Base-by-base conservation (phyloP, 306 rosid genomes). In the Cicer cuneatum region DNA sequence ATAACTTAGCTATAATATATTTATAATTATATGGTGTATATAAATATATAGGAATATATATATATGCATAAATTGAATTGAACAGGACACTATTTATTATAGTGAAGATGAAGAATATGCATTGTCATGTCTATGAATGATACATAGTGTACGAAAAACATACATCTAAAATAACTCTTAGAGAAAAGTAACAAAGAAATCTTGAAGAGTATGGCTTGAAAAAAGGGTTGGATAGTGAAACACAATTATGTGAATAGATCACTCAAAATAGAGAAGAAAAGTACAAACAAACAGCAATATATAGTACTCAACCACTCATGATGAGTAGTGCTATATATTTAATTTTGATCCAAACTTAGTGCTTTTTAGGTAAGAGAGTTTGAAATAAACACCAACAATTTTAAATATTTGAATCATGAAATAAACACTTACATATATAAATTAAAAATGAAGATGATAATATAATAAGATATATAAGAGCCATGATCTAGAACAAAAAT, bases 241-340 rank as follows among this genome's bases (percentile, higher is more conserved):
- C 71, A 65, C 71, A 53, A 65, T 65, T 65, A 42, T 42, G 53
- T 65, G 71, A 42, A 52, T 53, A 65, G 11, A 65, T 53, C 4
- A 24, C 53, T 21, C 5, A 64, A 64, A 64, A 64, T 64, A 64
- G 69, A 40, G 69, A 64, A 65, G 2, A 11, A n/a, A 42, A 19
- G 71, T 65, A 65, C 71, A 65, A 11, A 41, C 39, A 42, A 63
- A 63, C 54, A 65, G 53, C 53, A 65, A 42, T 16, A 4, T 48
- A 8, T 5, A 48, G 54, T 48, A 48, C 45, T 42, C 4, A 42
- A 41, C 19, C 41, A 18, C 70, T 64, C 37, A 10, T 33, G 39
- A 59, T 57, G 7, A 33, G 16, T 57, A 49, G 5, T 41, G 8
- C 7, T 40, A 40, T 4, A 15, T 61, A 24, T 61, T 37, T 39